These are phyloP conservation scores for Suillus decipiens DNA, from an alignment of 768 basidiomycete genomes.

Conservation along the genomic window DNA sequence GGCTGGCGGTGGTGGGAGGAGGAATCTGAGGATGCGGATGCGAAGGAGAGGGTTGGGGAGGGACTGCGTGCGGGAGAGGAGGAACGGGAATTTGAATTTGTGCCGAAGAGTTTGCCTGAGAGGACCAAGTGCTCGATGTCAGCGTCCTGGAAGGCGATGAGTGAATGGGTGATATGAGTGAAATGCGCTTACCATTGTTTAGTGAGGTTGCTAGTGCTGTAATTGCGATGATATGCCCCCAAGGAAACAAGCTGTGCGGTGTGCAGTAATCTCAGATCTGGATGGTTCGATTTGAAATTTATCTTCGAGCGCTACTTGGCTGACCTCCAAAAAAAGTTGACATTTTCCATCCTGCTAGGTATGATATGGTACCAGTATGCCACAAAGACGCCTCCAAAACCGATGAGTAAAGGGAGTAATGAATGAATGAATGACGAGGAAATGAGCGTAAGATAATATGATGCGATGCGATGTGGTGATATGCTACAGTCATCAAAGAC, in stretches of 20 bases:
- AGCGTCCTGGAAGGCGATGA: conserved; percentile 29
- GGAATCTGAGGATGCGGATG: conserved; percentile 36
- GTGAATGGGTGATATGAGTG: background rate
- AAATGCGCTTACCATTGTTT: background rate
- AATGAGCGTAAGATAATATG: background rate
- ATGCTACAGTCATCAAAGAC: conserved; percentile 1
- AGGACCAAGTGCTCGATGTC: conserved; percentile 74
- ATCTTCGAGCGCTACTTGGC: background rate
- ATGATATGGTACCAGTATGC: background rate
- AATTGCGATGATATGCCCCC: background rate
- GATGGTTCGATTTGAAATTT: background rate
- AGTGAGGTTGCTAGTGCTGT: background rate
- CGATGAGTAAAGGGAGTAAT: background rate
- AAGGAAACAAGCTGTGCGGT: background rate
- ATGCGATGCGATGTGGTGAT: background rate
- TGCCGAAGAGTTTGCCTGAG: conserved; percentile 75
- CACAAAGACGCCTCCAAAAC: background rate
- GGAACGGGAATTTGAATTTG: conserved; percentile 46
- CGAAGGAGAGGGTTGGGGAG: conserved; percentile 45
- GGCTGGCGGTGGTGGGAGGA: conserved; percentile 27
- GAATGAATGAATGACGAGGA: background rate
- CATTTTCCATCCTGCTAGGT: conserved; percentile 21
- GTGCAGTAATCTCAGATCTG: background rate
- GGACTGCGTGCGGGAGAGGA: conserved; percentile 67
- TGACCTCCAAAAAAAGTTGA: background rate